A percentile compares a stretch with the other conserved stretches of the same genome.
Conservation (phyloP, 2,329 filamentous ascomycete genomes). For the Xylariaceae sp. region DNA sequence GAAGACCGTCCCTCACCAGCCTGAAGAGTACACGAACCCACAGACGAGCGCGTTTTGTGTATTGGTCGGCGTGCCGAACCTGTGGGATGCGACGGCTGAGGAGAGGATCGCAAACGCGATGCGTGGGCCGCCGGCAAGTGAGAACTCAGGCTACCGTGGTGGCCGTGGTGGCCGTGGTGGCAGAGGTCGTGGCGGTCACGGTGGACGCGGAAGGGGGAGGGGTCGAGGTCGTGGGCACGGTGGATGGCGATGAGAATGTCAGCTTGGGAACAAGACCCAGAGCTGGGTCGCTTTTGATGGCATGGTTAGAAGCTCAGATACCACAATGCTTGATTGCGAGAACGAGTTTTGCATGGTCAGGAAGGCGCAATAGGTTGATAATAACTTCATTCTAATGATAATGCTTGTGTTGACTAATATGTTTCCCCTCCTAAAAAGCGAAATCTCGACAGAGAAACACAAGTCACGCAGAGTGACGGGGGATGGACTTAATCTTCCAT, state of each 20-base stretch:
- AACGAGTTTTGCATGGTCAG: no score
- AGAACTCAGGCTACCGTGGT: slow-evolving; percentile 22
- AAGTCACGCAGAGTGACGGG: slow-evolving; percentile 51
- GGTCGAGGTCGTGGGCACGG: slow-evolving; percentile 8
- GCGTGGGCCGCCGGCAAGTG: slow-evolving; percentile 49
- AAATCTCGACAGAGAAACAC: slow-evolving; percentile 43
- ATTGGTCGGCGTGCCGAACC: slow-evolving; percentile 71
- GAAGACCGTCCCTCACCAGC: slow-evolving; percentile 57
- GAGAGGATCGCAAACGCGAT: slow-evolving; percentile 58
- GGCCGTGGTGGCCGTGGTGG: slow-evolving; percentile 27
- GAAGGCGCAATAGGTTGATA: no score
- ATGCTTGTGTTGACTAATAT: no score
- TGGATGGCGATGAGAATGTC: slow-evolving; percentile 6
- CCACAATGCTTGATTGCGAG: no score
- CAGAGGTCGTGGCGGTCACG: slow-evolving; percentile 26
- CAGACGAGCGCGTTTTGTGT: slow-evolving; percentile 82
- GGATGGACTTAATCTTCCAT: slow-evolving; percentile 44
- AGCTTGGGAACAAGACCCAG: background rate
- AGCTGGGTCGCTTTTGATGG: no score
- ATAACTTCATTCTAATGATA: no score
- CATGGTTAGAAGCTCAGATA: no score
- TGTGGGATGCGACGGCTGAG: slow-evolving; percentile 67
- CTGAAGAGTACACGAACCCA: slow-evolving; percentile 78
- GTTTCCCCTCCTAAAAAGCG: slow-evolving; percentile 45
- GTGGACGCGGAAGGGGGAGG: slow-evolving; percentile 21